Conservation (phyloP, 805 yeast genomes). For the Zygoascus biomembranicola region DNA sequence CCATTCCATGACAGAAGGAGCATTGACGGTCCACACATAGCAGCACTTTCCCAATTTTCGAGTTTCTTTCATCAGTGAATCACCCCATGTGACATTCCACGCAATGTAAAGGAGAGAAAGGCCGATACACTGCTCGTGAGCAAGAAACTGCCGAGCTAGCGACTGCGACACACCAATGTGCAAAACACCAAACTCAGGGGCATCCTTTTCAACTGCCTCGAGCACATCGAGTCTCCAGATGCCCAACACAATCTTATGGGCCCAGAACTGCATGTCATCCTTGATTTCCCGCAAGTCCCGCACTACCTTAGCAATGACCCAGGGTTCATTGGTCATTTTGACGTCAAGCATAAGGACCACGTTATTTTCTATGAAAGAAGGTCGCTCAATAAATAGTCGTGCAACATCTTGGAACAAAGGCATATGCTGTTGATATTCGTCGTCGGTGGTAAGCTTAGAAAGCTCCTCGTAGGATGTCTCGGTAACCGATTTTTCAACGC, state of each 20-base stretch:
- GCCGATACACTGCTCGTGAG: slow-evolving; percentile 46
- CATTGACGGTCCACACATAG: slow-evolving; percentile 48
- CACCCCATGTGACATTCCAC: slow-evolving; percentile 37
- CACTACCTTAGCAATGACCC: slow-evolving; percentile 35
- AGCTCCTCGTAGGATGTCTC: slow-evolving; percentile 32
- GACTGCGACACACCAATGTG: slow-evolving; percentile 33
- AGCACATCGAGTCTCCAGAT: slow-evolving; percentile 45
- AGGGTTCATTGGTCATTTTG: slow-evolving; percentile 39
- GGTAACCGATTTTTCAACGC: slow-evolving; percentile 31
- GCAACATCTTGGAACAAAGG: slow-evolving; percentile 36
- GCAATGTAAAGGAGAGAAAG: slow-evolving; percentile 39
- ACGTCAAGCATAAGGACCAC: slow-evolving; percentile 43
- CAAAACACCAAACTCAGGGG: slow-evolving; percentile 29
- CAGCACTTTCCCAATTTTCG: slow-evolving; percentile 29
- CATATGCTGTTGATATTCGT: slow-evolving; percentile 31
- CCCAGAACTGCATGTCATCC: slow-evolving; percentile 38
- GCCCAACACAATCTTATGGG: slow-evolving; percentile 40
- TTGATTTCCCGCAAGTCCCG: slow-evolving; percentile 32
- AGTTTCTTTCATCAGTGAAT: slow-evolving; percentile 27
- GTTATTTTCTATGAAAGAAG: slow-evolving; percentile 11
- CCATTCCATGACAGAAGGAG: slow-evolving; percentile 29
- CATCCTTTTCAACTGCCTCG: slow-evolving; percentile 33
- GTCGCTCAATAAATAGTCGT: slow-evolving; percentile 33
- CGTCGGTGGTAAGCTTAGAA: slow-evolving; percentile 28
- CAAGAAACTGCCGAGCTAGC: slow-evolving; percentile 28